Percentiles rank a stretch among this genome's conserved stretches.
phyloP scores from a whole-genome alignment of 106 monocot genomes.

The Vanilla planifolia region DNA sequence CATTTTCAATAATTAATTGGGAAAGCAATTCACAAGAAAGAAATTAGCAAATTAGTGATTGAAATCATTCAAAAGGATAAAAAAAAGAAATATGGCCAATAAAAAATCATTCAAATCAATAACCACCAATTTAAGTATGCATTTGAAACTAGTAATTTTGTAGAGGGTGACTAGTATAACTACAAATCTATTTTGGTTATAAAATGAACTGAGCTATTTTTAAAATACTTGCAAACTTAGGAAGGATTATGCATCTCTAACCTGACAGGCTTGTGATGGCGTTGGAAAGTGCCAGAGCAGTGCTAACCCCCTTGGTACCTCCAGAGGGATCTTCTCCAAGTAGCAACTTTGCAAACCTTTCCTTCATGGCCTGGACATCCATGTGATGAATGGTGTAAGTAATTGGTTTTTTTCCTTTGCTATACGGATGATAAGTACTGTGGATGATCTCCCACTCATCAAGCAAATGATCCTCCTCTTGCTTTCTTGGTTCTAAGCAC shows the following conservation, averaged over 20 bases:
- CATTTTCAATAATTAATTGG: too few species aligned
- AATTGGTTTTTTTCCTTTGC: slow-evolving; percentile 48
- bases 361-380: slow-evolving; percentile 90
- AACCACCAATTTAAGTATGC: too few species aligned
- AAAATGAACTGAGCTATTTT: too few species aligned
- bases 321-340: slow-evolving; percentile 88
- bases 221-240: too few species aligned
- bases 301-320: slow-evolving; percentile 52
- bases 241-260: slow-evolving; percentile 6
- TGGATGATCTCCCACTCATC: slow-evolving; percentile 43
- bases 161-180: too few species aligned
- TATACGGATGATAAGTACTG: slow-evolving; percentile 17
- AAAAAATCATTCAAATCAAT: too few species aligned
- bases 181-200: too few species aligned
- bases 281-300: slow-evolving; percentile 79
- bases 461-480: slow-evolving; percentile 40
- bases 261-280: slow-evolving; percentile 85
- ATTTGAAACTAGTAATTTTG: too few species aligned
- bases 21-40: too few species aligned
- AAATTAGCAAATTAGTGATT: too few species aligned
- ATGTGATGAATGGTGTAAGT: slow-evolving; percentile 40
- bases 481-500: slow-evolving; percentile 32
- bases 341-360: slow-evolving; percentile 72
- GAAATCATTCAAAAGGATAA: too few species aligned
- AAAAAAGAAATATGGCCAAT: too few species aligned